Conservation (phyloP, 106 monocot species). For the Vanilla planifolia region DNA sequence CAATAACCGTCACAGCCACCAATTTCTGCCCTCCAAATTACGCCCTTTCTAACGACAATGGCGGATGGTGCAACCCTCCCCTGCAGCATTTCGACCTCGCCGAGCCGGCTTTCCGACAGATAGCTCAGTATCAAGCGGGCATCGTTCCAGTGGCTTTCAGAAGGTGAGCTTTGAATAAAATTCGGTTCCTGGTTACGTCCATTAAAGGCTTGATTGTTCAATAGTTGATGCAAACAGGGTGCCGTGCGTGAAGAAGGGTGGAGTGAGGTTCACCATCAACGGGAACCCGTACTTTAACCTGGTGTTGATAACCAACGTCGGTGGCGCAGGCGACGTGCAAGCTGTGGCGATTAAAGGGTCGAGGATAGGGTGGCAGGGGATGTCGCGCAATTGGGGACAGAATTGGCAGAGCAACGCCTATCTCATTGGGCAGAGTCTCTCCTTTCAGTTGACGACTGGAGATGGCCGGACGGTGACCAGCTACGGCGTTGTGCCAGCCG, state of each 20-base stretch:
- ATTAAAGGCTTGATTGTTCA: too few species aligned
- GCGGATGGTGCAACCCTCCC: constrained; percentile 71
- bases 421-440: too few species aligned
- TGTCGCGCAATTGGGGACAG: too few species aligned
- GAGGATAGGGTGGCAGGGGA: too few species aligned
- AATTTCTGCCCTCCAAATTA: constrained; percentile 77
- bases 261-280: constrained; percentile 55
- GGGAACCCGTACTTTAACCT: constrained; percentile 75
- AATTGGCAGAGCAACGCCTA: too few species aligned
- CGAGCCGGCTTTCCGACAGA: too few species aligned
- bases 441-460: too few species aligned
- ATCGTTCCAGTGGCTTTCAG: constrained; percentile 59
- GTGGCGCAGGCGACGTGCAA: constrained; percentile 51
- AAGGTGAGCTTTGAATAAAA: constrained; percentile 2
- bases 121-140: constrained; percentile 54
- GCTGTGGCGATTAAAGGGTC: too few species aligned
- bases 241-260: background rate
- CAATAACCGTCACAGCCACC: constrained; percentile 61
- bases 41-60: constrained; percentile 60
- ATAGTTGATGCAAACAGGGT: too few species aligned
- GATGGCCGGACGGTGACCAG: too few species aligned
- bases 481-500: too few species aligned
- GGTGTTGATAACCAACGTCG: constrained; percentile 62
- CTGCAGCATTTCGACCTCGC: background rate
- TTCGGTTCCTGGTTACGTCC: too few species aligned